Base-by-base conservation (phyloP, 768 basidiomycete genomes). In the Cystofilobasidium capitatum region DNA sequence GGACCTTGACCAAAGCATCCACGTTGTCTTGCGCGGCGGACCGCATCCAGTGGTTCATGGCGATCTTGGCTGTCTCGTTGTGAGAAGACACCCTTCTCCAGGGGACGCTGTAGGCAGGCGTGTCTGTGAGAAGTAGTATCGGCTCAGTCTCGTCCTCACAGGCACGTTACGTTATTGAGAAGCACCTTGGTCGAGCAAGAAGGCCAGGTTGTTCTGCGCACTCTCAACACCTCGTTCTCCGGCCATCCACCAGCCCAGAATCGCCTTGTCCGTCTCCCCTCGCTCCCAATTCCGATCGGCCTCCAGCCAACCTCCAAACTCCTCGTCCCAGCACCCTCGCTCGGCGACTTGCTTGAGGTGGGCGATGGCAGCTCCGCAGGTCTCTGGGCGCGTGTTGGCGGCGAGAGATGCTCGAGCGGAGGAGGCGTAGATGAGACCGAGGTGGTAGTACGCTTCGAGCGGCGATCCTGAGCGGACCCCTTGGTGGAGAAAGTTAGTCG, bases 131-230 rank as follows among this genome's bases (percentile, higher is more conserved):
- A n/a, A n/a, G n/a, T n/a, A n/a, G n/a, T n/a, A n/a, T n/a, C n/a
- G n/a, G 35, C 26, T 64, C 26, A 68, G 60, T 49, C 24, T 20
- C n/a, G 37, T 12, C 13, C 12, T 2, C 36, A 20, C 33, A 54
- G 17, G 13, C 3, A 49, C 2, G n/a, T 42, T 36, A 22, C 49
- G 64, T 22, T 24, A 40, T 44, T 42, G 37, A 62, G 1, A 14
- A 29, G 75, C 61, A 88, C 93, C 91, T 82, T 92, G 89, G 74
- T 97, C 94, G 69, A 98, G 80, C 62, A 91, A 81, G 76, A 85
- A 93, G 0, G 92, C 96, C 22, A 99, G 79, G 73, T 99, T 98
- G 74, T 91, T 98, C 79, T 98, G 94, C 2, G 90, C 93, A 33
- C 86, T 81, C 77, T 99, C 96, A 33, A 83, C 87, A 0, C 96